A percentile compares a stretch with the other conserved stretches of the same genome.
These are phyloP conservation scores for Pistacia atlantica DNA, from an alignment of 345 rosid species.

Conservation along the genomic window DNA sequence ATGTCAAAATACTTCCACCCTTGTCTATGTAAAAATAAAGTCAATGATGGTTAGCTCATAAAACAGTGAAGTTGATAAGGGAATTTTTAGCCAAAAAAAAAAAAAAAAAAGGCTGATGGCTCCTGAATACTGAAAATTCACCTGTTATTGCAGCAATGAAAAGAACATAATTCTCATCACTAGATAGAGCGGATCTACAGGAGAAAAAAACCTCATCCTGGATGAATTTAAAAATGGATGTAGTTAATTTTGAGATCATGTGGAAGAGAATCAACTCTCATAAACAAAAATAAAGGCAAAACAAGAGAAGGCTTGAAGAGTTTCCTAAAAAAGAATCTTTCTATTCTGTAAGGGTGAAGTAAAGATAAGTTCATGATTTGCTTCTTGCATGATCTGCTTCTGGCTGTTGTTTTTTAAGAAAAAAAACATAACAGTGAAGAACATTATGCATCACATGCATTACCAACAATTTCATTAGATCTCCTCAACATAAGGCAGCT, in stretches of 20 bases:
- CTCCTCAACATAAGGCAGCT: background rate
- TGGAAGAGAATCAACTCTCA: constrained; percentile 1
- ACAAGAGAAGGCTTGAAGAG: background rate
- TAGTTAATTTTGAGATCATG: constrained; percentile 21
- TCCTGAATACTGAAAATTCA: constrained; percentile 23
- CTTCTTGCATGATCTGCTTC: too few species aligned
- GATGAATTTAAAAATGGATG: constrained; percentile 11
- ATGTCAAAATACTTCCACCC: too few species aligned
- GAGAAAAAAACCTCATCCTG: constrained; percentile 84
- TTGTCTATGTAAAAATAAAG: too few species aligned
- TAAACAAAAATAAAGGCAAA: background rate
- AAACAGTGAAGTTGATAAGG: background rate
- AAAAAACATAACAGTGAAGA: background rate
- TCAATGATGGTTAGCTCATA: background rate
- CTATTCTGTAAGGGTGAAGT: background rate
- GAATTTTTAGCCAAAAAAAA: background rate
- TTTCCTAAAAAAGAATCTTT: too few species aligned
- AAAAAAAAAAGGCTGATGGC: background rate
- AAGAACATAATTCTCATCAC: constrained; percentile 51
- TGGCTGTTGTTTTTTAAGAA: too few species aligned
- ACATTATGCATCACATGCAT: background rate
- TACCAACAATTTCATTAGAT: background rate
- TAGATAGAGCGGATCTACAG: constrained; percentile 65
- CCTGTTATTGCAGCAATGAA: constrained; percentile 81
- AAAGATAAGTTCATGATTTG: background rate